Conservation (phyloP, 306 rosid genomes). For the Cucurbita ficifolia region DNA sequence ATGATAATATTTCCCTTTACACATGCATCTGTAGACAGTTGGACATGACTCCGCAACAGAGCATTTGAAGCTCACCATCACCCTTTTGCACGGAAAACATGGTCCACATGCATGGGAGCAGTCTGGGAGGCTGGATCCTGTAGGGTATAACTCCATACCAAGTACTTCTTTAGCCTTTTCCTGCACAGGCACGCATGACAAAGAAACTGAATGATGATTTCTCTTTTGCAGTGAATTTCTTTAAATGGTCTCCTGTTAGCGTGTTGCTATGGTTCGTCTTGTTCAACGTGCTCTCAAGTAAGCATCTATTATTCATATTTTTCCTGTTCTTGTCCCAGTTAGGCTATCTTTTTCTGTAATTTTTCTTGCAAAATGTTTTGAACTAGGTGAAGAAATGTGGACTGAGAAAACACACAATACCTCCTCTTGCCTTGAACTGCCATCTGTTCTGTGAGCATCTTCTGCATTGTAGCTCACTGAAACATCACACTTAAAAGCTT, state of each 20-base stretch:
- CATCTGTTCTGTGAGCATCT: background rate
- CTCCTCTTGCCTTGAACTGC: background rate
- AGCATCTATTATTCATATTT: background rate
- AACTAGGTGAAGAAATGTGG: background rate
- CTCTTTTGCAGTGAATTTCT: background rate
- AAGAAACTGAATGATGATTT: background rate
- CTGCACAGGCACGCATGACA: conserved; percentile 12
- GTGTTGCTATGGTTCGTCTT: background rate
- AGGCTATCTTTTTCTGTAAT: background rate
- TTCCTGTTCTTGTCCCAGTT: background rate
- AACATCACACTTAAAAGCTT: background rate
- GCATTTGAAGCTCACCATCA: conserved; percentile 81
- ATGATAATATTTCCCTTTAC: conserved; percentile 84
- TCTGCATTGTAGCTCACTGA: conserved; percentile 1
- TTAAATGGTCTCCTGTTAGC: background rate
- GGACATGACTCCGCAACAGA: conserved; percentile 78
- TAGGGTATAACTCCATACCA: conserved; percentile 49
- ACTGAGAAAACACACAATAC: background rate
- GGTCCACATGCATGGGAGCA: conserved; percentile 95
- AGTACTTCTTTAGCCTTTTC: conserved; percentile 20
- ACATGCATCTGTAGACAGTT: conserved; percentile 62
- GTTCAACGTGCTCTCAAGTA: background rate
- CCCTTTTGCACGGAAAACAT: conserved; percentile 90
- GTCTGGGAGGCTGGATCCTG: conserved; percentile 74
- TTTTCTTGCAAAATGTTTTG: background rate